These are phyloP conservation scores for Diaporthe batatas DNA, from an alignment of 2,329 filamentous ascomycete genomes.

Conservation along the genomic window DNA sequence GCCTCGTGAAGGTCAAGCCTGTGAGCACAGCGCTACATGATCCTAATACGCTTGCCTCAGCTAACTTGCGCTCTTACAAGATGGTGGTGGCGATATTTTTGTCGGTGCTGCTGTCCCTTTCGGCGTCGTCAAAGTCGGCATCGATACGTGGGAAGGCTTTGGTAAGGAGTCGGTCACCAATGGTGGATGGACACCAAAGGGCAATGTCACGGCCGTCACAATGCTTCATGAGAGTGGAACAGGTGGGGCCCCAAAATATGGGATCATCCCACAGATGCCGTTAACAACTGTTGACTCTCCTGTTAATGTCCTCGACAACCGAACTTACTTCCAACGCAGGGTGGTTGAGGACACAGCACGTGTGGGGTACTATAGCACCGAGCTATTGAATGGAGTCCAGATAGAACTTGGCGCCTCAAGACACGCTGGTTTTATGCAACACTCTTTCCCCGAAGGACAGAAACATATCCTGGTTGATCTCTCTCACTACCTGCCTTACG, in stretches of 20 bases:
- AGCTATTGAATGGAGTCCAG: slow-evolving; percentile 61
- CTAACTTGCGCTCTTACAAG: slow-evolving; percentile 2
- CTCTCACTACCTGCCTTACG: slow-evolving; percentile 62
- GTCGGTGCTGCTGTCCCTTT: slow-evolving; percentile 59
- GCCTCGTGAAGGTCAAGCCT: slow-evolving; percentile 57
- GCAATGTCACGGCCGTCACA: slow-evolving; percentile 62
- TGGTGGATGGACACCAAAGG: slow-evolving; percentile 55
- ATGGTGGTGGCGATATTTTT: slow-evolving; percentile 60
- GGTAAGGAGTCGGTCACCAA: slow-evolving; percentile 48
- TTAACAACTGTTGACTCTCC: slow-evolving; percentile 55
- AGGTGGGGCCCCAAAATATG: slow-evolving; percentile 71
- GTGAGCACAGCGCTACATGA: slow-evolving; percentile 1
- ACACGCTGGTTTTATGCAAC: slow-evolving; percentile 65
- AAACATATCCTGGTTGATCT: slow-evolving; percentile 61
- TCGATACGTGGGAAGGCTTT: slow-evolving; percentile 52
- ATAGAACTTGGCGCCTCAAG: slow-evolving; percentile 63
- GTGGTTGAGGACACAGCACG: slow-evolving; percentile 56
- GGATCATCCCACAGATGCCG: slow-evolving; percentile 64
- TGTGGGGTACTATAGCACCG: slow-evolving; percentile 67
- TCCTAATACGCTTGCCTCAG: too few relatives aligned
- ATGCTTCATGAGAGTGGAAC: slow-evolving; percentile 70
- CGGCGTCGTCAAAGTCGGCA: slow-evolving; percentile 60
- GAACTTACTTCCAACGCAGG: slow-evolving; percentile 60
- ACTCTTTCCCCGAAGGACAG: slow-evolving; percentile 60
- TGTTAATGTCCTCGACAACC: slow-evolving; percentile 62